phyloP scores from a whole-genome alignment of 495 filamentous ascomycete genomes.

The Penicillium roqueforti region DNA sequence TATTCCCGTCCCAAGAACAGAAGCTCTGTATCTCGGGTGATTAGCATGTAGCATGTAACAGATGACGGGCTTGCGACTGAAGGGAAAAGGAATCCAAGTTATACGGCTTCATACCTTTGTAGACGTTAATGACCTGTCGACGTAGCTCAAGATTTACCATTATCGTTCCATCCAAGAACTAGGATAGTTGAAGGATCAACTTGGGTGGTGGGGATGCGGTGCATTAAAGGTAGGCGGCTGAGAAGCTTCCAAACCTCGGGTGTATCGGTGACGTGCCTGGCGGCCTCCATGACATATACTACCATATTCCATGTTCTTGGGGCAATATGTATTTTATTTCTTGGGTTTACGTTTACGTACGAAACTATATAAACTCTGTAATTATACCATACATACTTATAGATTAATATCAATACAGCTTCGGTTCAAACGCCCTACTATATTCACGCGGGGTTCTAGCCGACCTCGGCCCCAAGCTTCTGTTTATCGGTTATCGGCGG shows the following conservation, averaged over 20 bases:
- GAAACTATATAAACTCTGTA: too few relatives aligned
- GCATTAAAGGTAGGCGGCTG: neutral
- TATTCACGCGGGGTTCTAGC: slow-evolving; percentile 21
- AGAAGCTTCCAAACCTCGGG: slow-evolving; percentile 1
- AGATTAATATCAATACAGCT: neutral
- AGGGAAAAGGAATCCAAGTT: neutral
- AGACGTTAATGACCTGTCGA: slow-evolving; percentile 77
- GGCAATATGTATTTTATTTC: neutral
- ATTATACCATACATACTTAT: too few relatives aligned
- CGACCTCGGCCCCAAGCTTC: slow-evolving; percentile 23
- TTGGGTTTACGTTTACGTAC: neutral
- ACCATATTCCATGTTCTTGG: neutral
- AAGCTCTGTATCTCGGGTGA: slow-evolving; percentile 53
- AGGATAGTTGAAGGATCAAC: too few relatives aligned
- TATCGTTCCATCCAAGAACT: slow-evolving; percentile 8
- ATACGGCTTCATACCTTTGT: slow-evolving; percentile 64
- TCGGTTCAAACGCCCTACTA: neutral
- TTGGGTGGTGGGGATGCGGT: neutral
- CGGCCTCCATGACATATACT: neutral
- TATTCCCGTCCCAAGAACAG: slow-evolving; percentile 82
- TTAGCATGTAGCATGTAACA: neutral
- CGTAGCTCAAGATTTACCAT: slow-evolving; percentile 59
- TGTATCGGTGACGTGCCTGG: slow-evolving; percentile 17
- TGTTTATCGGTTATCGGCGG: slow-evolving; percentile 14
- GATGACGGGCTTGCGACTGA: neutral